Base-by-base conservation (phyloP, 306 rosid genomes). In the Cucurbita ficifolia region DNA sequence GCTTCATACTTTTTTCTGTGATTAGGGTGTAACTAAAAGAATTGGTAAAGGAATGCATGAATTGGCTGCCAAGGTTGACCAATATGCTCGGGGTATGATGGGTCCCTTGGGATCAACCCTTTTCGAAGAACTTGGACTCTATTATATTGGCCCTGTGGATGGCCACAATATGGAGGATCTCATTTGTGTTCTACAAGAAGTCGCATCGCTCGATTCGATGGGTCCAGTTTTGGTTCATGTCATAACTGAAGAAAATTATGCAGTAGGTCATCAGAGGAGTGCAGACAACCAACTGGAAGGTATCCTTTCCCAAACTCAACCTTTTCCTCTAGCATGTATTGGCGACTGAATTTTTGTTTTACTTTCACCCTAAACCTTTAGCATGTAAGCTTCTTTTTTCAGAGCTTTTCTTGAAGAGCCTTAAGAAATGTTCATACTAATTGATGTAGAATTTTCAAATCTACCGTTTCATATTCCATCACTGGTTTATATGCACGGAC, bases 141-240 rank as follows among this genome's bases (percentile, higher is more conserved):
- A 93, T 76, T 90, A 90, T 79, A 93, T 93, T 61, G 98, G 98
- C 40, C 98, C 97, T 21, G 96, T 93, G 70, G 96, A 93, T 79
- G 98, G 98, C 76, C 90, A 87, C 83, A 88, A 93, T 73, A 73
- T 93, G 64, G 96, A 90, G 76, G 96, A 93, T 76, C 84, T 93
- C 16, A 73, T 88, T 76, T 83, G 86, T 77, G 94, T 90, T 83
- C 82, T 93, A 75, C 85, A 84, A 83, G 88, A 87, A 87, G 98
- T 93, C 70, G 93, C 97, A 58, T 90, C 97, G 74, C 82, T 93
- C 48, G 83, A 90, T 87, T 88, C 98, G 5, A 86, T 83, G 90
- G 98, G 98, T 72, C 96, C 98, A 80, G 98, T 93, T 75, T 82
- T 93, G 83, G 81, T 93, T 79, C 98, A 93, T 80, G 96, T 93